Percentiles rank a stretch among this genome's conserved stretches.
Conservation (phyloP, 2,329 filamentous ascomycete genomes). For the Fusarium sp. region DNA sequence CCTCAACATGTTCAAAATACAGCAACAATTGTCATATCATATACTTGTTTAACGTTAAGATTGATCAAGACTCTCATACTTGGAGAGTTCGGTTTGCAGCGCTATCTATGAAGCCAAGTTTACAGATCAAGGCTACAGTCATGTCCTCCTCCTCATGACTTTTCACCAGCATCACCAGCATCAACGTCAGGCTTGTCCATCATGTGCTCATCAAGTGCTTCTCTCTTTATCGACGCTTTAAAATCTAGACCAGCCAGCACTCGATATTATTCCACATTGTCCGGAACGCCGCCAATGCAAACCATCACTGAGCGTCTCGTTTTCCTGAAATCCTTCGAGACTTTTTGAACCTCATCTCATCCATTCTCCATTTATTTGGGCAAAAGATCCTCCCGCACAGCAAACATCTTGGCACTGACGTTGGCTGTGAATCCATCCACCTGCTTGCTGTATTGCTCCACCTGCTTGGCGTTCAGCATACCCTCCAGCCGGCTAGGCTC, state of each 20-base stretch:
- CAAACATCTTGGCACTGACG: constrained; percentile 97
- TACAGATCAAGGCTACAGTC: constrained; percentile 14
- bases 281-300: constrained; percentile 59
- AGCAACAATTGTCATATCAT: background rate
- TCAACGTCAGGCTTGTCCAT: constrained; percentile 33
- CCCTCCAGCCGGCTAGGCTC: constrained; percentile 94
- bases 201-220: constrained; percentile 47
- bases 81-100: constrained; percentile 18
- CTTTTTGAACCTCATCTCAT: constrained; percentile 39
- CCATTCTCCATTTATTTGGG: constrained; percentile 59
- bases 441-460: constrained; percentile 97
- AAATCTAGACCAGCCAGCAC: constrained; percentile 53
- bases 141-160: constrained; percentile 29
- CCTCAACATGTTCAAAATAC: background rate
- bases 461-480: constrained; percentile 94
- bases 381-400: constrained; percentile 79
- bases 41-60: constrained; percentile 17
- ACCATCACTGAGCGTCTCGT: constrained; percentile 51
- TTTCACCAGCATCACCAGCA: constrained; percentile 35
- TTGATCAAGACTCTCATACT: constrained; percentile 25
- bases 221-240: constrained; percentile 50
- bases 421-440: constrained; percentile 95
- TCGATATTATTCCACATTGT: constrained; percentile 54
- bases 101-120: constrained; percentile 31
- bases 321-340: constrained; percentile 46